phyloP scores from a whole-genome alignment of 495 filamentous ascomycete species.

The Xylaria cubensis region DNA sequence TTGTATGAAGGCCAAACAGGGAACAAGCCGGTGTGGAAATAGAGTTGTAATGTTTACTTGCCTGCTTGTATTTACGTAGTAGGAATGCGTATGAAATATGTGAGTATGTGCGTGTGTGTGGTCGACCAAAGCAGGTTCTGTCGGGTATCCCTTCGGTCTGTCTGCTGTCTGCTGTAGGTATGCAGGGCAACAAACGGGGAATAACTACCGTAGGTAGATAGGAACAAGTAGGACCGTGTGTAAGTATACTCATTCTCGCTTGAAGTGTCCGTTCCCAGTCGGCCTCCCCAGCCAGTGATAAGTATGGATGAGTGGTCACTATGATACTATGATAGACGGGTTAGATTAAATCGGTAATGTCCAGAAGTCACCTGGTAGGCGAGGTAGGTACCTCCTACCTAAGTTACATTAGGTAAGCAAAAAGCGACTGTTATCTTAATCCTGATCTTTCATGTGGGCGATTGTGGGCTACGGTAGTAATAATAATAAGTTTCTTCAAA shows the following conservation, averaged over 20 bases:
- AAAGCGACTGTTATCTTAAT: background rate
- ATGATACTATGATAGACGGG: too few relatives aligned
- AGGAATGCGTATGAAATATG: background rate
- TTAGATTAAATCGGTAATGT: background rate
- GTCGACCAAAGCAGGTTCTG: slow-evolving; percentile 8
- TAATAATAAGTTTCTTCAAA: background rate
- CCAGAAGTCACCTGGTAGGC: background rate
- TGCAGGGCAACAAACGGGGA: slow-evolving; percentile 10
- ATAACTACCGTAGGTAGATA: too few relatives aligned
- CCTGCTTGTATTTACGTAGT: too few relatives aligned
- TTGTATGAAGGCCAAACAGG: too few relatives aligned
- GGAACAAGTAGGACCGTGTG: too few relatives aligned
- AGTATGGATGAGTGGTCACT: background rate
- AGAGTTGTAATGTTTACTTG: too few relatives aligned
- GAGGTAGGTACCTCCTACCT: background rate
- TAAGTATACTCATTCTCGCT: slow-evolving; percentile 3
- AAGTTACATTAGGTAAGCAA: background rate
- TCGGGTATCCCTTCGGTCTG: slow-evolving; percentile 4
- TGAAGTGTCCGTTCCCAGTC: background rate
- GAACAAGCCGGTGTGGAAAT: background rate
- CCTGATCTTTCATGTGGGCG: background rate
- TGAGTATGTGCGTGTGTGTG: background rate
- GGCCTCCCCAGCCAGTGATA: background rate
- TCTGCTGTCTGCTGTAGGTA: background rate
- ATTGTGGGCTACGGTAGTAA: background rate